Evolutionary conservation across 345 rosid species (phyloP), one percentile per base, ranked within the genome.

Genomic region (Brassica carinata): DNA sequence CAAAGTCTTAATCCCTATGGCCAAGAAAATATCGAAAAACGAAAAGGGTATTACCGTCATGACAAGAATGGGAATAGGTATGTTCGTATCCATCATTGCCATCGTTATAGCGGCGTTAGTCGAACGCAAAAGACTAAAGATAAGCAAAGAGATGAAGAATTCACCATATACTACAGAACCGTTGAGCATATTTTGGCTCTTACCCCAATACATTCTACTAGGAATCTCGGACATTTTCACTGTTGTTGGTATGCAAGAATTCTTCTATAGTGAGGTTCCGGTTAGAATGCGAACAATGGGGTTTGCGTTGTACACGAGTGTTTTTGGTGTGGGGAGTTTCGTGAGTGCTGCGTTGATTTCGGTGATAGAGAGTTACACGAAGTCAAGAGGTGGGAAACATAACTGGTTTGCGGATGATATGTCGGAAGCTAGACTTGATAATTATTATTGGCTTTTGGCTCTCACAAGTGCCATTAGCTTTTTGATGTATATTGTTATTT

Each of bases 161-260:
- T 30, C 11, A 36, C 74, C 76, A 2, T 57, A 68, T 36, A 75
- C 53, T 18, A 77, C 53, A 5, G 72, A 86, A 5, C 86, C 88
- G 0, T 63, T 90, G 15, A 91, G 93, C 87, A 96, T 96, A 73
- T 87, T 91, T 23, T 93, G 97, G 90, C 58, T 96, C 77, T 82
- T 96, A 4, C 98, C 99, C 0, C 99, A 96, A 34, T 96, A 96
- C 86, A 85, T 96, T 53, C 77, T 96, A 4, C 27, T 96, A 29
- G 99, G 99, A 3, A 85, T 93, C 34, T 88, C 98, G 9, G 99
- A 96, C 75, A 88, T 96, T 23, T 96, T 96, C 81, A 96, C 99
- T 0, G 99, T 95, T 8, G 94, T 95, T 14, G 98, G 98, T 4
- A 93, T 95, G 99, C 99, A 95, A 79, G 99, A 95, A 85, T 95